Base-by-base conservation (phyloP, 495 filamentous ascomycete genomes). In the Thermochaetoides thermophila region DNA sequence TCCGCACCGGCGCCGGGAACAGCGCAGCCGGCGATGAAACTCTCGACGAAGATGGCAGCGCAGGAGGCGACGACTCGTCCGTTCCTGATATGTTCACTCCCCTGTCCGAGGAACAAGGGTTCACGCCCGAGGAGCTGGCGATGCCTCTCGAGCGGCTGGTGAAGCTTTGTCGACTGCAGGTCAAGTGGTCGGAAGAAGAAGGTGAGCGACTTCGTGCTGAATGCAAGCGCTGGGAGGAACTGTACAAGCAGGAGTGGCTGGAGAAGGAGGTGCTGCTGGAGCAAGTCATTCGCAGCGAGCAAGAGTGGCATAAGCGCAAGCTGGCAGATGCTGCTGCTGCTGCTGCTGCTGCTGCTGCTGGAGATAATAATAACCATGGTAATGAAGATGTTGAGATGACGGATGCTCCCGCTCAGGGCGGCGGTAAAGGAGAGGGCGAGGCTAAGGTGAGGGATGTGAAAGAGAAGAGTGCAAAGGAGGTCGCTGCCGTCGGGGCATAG, bases 171-270 rank as follows among this genome's bases (percentile, higher is more conserved):
- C 75, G 80, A 17, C 67, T 79, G 27, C 81, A 93, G 48, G 60
- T 91, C 11, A 68, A 73, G 35, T 93, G 86, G 85, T 76, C 78
- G 1, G 71, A 81, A 51, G 66, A 76, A 34, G 86, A 89, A 30
- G 56, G 62, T 10, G 65, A 71, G 16, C 55, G 66, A 22, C 53
- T 96, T 23, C 64, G 65, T 26, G 53, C 49, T 1, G 74, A 86
- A 30, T 69, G 71, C 59, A 76, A 76, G 37, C 58, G 50, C 14
- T 60, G 81, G 44, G 74, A 83, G 47, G 71, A 69, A 28, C 56
- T 69, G 39, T 70, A 81, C 38, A 74, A 74, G 53, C 62, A 76
- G 17, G 80, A 89, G 39, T 96, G 84, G 83, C 53, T 72, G 2
- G 77, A 78, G 52, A 97, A 95, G 53, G 84, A 95, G 49, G 55